Conservation (phyloP, 106 monocot species). For the Gastrodia elata region DNA sequence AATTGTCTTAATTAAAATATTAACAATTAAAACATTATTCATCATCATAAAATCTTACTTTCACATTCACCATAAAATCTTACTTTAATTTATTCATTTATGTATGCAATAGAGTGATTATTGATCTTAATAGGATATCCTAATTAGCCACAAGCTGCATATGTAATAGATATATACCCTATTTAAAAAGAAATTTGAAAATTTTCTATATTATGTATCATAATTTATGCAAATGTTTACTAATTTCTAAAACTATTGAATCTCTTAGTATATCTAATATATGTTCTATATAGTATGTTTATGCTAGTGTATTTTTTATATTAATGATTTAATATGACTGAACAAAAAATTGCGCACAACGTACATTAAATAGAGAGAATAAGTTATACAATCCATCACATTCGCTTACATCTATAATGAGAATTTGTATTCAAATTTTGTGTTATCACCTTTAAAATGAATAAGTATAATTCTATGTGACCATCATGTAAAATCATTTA, state of each 20-base stretch:
- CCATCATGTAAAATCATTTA: too few relatives aligned
- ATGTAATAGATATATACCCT: not conserved
- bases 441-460: too few relatives aligned
- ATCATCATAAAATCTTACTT: too few relatives aligned
- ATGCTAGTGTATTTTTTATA: not conserved
- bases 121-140: too few relatives aligned
- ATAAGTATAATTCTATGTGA: too few relatives aligned
- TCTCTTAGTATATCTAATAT: not conserved
- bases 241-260: not conserved
- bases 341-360: not conserved
- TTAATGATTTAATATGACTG: not conserved
- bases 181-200: not conserved
- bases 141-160: too few relatives aligned
- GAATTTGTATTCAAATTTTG: too few relatives aligned
- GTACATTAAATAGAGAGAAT: not conserved
- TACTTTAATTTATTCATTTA: too few relatives aligned
- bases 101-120: too few relatives aligned
- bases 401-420: not conserved
- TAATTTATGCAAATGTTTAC: not conserved
- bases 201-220: not conserved
- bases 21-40: too few relatives aligned
- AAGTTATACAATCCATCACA: not conserved
- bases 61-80: too few relatives aligned
- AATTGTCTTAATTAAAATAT: too few relatives aligned
- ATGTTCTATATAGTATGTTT: not conserved